These are phyloP conservation scores for Aureobasidium sp. DNA, from an alignment of 2,329 filamentous ascomycete genomes.

Conservation along the genomic window DNA sequence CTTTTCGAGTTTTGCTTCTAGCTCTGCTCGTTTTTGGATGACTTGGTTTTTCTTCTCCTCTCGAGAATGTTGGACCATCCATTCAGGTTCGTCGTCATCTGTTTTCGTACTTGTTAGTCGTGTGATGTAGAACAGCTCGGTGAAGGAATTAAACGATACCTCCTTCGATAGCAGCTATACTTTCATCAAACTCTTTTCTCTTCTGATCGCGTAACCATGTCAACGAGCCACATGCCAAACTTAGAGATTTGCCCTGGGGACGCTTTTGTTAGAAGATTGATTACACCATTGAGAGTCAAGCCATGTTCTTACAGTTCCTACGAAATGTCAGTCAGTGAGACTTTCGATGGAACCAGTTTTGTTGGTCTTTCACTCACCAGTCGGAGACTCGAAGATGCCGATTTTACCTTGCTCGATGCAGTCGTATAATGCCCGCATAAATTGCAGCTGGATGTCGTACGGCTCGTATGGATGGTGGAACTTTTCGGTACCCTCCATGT, in stretches of 20 bases:
- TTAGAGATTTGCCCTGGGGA: conserved; percentile 71
- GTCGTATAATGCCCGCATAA: conserved; percentile 75
- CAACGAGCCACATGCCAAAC: conserved; percentile 77
- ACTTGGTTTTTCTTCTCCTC: conserved; percentile 60
- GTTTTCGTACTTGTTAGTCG: no score
- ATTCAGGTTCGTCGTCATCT: conserved; percentile 65
- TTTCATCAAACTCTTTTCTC: conserved; percentile 47
- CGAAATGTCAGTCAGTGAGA: no score
- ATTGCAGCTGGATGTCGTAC: conserved; percentile 77
- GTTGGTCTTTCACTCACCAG: conserved; percentile 49
- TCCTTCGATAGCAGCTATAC: conserved; percentile 39
- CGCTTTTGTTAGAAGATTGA: neutral
- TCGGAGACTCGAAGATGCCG: conserved; percentile 89
- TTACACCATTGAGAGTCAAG: neutral
- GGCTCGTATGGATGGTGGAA: conserved; percentile 85
- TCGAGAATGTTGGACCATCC: conserved; percentile 72
- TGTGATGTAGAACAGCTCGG: no score
- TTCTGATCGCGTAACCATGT: conserved; percentile 89
- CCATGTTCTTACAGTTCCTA: neutral
- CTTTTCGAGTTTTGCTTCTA: conserved; percentile 61
- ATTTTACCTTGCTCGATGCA: conserved; percentile 72
- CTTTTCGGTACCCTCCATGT: conserved; percentile 29
- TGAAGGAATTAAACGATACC: no score
- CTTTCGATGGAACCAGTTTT: neutral
- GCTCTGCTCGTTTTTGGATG: conserved; percentile 56